Evolutionary conservation across 306 rosid species (phyloP), one percentile per base, ranked within the genome.

Genomic region (Prunus padus): DNA sequence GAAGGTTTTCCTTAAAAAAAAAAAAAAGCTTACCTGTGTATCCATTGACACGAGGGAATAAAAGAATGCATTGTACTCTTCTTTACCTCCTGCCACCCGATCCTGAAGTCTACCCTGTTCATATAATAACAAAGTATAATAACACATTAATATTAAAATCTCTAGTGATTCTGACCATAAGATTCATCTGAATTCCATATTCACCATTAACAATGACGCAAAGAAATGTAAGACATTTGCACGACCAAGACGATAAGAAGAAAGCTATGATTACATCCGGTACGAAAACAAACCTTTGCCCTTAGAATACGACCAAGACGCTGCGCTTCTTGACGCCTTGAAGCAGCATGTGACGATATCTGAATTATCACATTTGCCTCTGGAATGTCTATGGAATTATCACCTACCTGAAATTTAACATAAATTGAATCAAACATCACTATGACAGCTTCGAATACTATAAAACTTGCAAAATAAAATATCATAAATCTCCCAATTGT

Each of bases 301-400:
- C 98, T 88, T 77, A 94, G 97, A 94, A 94, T 94, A 88, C 96
- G 97, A 65, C 98, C 98, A 69, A 94, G 86, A 79, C 98, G 98
- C 64, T 94, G 98, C 75, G 97, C 98, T 83, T 93, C 98, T 82
- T 94, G 98, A 84, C 98, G 94, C 78, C 98, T 94, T 82, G 98
- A 94, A 72, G 96, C 98, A 70, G 98, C 98, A 86, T 94, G 98
- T 64, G 98, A 94, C 62, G 98, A 94, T 44, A 94, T 94, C 86
- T 94, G 98, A 87, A 94, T 94, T 13, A 94, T 94, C 77, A 94
- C 97, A 84, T 94, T 94, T 47, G 98, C 98, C 86, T 94, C 97
- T 0, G 97, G 98, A 87, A 94, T 94, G 71, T 94, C 96, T 33
- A 94, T 94, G 3, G 98, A 94, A 79, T 91, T 94, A 82, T 94